These are phyloP conservation scores for Apiospora pterosperma DNA, from an alignment of 2,329 filamentous ascomycete genomes.

Conservation along the genomic window DNA sequence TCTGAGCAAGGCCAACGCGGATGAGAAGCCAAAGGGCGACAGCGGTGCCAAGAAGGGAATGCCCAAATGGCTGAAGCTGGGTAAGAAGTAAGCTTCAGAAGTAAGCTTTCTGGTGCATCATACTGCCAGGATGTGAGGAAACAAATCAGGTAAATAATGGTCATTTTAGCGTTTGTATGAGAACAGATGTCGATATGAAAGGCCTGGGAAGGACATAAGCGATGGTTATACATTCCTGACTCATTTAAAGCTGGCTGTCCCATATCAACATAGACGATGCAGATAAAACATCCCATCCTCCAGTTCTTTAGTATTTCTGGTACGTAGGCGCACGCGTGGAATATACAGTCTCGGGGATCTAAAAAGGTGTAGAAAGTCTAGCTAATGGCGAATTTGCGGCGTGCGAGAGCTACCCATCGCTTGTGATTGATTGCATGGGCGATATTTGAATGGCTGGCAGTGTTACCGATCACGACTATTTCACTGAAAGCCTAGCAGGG, in stretches of 20 bases:
- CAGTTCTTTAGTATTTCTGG: not conserved
- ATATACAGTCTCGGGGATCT: not conserved
- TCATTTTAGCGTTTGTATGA: not conserved
- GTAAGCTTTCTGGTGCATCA: not conserved
- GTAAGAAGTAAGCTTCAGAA: not conserved
- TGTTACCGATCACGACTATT: not conserved
- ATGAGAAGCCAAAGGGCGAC: slow-evolving; percentile 30
- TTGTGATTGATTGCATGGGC: not conserved
- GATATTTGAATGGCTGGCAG: no score
- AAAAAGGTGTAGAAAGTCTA: no score
- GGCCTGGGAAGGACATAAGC: not conserved
- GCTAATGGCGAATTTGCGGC: no score
- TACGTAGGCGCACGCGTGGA: no score
- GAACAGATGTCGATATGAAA: not conserved
- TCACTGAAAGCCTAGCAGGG: not conserved
- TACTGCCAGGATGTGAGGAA: not conserved
- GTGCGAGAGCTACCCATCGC: not conserved
- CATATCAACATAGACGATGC: not conserved
- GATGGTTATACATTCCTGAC: not conserved
- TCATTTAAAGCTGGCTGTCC: not conserved
- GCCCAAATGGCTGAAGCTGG: slow-evolving; percentile 4
- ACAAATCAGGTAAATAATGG: not conserved
- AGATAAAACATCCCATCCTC: not conserved
- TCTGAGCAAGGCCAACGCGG: slow-evolving; percentile 17
- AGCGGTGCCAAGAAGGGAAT: slow-evolving; percentile 15